Evolutionary conservation across 2,329 filamentous ascomycete species (phyloP).

Genomic region (Ophiostoma perfectum): DNA sequence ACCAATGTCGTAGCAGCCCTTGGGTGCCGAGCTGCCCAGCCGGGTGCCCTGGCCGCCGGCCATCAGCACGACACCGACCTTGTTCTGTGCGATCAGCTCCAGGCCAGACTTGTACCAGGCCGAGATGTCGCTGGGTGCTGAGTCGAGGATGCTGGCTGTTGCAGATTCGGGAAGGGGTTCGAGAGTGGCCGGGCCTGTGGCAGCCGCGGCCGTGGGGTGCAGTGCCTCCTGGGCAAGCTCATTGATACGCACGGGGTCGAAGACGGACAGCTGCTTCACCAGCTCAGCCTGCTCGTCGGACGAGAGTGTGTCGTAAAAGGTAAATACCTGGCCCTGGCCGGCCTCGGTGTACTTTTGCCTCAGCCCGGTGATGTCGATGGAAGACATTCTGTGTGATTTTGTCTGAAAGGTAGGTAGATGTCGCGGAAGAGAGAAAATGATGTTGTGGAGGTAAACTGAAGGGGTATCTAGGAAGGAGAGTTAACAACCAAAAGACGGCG

Average conservation of each 20-base stretch:
- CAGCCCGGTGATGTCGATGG: conserved; percentile 54
- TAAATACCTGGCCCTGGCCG: conserved; percentile 75
- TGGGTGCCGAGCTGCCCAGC: conserved; percentile 88
- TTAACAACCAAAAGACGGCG: background rate
- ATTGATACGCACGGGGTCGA: conserved; percentile 85
- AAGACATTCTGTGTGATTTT: conserved; percentile 15
- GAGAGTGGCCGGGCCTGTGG: conserved; percentile 53
- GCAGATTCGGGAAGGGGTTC: conserved; percentile 85
- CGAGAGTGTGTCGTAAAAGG: conserved; percentile 78
- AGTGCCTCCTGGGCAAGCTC: conserved; percentile 76
- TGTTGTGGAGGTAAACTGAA: background rate
- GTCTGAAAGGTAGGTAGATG: background rate
- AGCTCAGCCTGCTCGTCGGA: conserved; percentile 68
- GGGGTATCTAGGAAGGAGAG: background rate
- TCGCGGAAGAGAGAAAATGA: background rate
- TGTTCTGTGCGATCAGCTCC: conserved; percentile 70
- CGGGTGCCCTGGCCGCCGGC: conserved; percentile 94
- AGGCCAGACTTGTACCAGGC: conserved; percentile 80
- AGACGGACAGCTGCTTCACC: conserved; percentile 72
- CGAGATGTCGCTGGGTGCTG: conserved; percentile 68
- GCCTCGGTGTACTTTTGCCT: conserved; percentile 68
- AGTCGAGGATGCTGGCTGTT: conserved; percentile 87
- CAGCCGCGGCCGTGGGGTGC: conserved; percentile 61
- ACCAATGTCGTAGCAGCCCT: conserved; percentile 96
- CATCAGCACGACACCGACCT: conserved; percentile 86